phyloP scores from a whole-genome alignment of 768 basidiomycete genomes.

The Rhodosporidiobolus sp. region DNA sequence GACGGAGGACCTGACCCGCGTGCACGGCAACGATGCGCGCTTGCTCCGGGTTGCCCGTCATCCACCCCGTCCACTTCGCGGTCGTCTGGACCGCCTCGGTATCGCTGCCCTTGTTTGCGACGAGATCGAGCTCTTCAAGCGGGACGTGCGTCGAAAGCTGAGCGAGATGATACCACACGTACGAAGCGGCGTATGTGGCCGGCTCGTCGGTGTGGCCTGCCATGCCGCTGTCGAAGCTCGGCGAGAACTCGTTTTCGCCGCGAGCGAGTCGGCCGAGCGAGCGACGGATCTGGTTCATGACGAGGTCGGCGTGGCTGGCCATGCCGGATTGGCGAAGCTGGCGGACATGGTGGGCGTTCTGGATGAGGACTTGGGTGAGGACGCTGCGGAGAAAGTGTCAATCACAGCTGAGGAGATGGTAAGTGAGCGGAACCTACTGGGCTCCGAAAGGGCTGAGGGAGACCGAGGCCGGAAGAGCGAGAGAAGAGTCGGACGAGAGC shows the following conservation, averaged over 20 bases:
- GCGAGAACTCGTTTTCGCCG: slow-evolving; percentile 2
- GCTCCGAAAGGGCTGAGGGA: neutral
- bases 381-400: neutral
- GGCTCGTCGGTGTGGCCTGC: neutral
- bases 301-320: neutral
- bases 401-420: neutral
- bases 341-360: neutral
- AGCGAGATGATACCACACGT: neutral
- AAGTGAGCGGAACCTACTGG: neutral
- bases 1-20: neutral
- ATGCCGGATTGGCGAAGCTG: neutral
- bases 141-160: slow-evolving; percentile 2
- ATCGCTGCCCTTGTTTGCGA: neutral
- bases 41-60: neutral
- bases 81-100: neutral
- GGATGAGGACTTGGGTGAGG: neutral
- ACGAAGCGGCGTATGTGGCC: neutral
- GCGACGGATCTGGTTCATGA: slow-evolving; percentile 1
- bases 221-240: neutral
- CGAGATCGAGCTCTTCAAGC: slow-evolving; percentile 5
- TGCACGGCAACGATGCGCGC: neutral
- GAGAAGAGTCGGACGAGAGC: neutral
- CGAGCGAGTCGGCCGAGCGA: neutral
- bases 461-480: neutral
- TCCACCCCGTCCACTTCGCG: neutral